Conservation (phyloP, 805 yeast genomes). For the Ogataea zsoltii region DNA sequence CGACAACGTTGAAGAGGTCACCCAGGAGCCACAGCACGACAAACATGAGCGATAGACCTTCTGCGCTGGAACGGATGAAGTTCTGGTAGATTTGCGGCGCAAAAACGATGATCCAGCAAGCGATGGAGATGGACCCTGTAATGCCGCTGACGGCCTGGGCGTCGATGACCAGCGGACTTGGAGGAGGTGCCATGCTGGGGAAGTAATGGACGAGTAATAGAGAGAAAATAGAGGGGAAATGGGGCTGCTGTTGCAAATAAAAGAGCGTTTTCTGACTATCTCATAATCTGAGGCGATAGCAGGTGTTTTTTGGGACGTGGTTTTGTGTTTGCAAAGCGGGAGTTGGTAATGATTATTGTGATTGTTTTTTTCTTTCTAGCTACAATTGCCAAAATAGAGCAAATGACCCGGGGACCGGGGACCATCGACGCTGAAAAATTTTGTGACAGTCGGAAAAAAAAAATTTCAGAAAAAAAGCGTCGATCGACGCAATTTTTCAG, state of each 20-base stretch:
- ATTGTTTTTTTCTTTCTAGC: neutral
- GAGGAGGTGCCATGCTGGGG: slow-evolving; percentile 53
- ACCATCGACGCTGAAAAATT: slow-evolving; percentile 11
- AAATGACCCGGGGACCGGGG: slow-evolving; percentile 4
- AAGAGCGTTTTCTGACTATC: neutral
- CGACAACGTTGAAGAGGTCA: slow-evolving; percentile 89
- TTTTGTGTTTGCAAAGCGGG: too few species aligned
- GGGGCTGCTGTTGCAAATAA: too few species aligned
- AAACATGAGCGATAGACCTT: slow-evolving; percentile 84
- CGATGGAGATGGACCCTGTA: slow-evolving; percentile 85
- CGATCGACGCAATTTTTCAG: slow-evolving; percentile 6
- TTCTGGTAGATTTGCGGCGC: slow-evolving; percentile 96
- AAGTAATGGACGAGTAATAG: too few species aligned
- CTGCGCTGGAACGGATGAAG: slow-evolving; percentile 79
- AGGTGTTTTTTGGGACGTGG: too few species aligned
- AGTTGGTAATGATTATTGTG: too few species aligned
- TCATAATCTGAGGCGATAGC: neutral
- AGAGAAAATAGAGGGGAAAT: neutral
- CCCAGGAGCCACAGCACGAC: slow-evolving; percentile 91
- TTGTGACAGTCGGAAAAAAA: neutral
- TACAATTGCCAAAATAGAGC: slow-evolving; percentile 8
- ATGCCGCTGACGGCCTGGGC: slow-evolving; percentile 77
- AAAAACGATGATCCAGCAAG: slow-evolving; percentile 97
- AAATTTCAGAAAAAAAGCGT: neutral
- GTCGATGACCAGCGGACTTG: slow-evolving; percentile 64